Evolutionary conservation across 192 early-diverging fungal species (phyloP).

Genomic region (Rhizoclosmatium sp.): DNA sequence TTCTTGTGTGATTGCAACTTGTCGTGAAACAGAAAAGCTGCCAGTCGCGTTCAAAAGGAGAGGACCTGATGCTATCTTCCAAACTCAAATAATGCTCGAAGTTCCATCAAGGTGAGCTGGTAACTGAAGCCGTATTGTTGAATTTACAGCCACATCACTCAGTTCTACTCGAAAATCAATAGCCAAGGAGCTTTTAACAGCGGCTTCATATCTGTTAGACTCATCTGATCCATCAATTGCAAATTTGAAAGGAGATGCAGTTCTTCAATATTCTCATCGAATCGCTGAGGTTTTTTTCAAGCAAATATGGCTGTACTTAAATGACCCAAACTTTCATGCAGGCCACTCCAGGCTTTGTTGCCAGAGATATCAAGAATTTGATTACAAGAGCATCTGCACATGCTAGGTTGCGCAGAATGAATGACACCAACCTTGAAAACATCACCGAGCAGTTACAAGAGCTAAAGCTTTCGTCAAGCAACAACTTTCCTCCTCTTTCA

Average conservation of each 20-base stretch:
- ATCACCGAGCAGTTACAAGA: neutral
- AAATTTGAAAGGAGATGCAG: neutral
- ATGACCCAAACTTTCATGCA: neutral
- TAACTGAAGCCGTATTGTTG: too few species aligned
- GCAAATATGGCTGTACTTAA: neutral
- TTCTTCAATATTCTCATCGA: slow-evolving; percentile 3
- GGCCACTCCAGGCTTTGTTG: slow-evolving; percentile 27
- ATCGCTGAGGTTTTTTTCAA: neutral
- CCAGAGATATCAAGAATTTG: slow-evolving; percentile 13
- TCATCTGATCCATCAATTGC: neutral
- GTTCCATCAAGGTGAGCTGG: neutral
- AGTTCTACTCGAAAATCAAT: too few species aligned
- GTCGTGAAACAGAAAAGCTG: neutral
- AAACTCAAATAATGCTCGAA: neutral
- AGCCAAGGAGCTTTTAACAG: neutral
- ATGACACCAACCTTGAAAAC: neutral
- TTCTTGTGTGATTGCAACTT: neutral
- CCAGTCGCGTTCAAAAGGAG: neutral
- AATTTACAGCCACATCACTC: too few species aligned
- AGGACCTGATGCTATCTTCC: neutral
- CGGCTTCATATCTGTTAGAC: neutral
- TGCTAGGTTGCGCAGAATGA: neutral
- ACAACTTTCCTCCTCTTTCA: neutral
- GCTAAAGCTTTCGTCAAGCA: neutral
- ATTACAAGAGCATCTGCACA: slow-evolving; percentile 1